Evolutionary conservation across 495 filamentous ascomycete genomes (phyloP), one percentile per base, ranked within the genome.

Genomic region (Thozetella sp.): DNA sequence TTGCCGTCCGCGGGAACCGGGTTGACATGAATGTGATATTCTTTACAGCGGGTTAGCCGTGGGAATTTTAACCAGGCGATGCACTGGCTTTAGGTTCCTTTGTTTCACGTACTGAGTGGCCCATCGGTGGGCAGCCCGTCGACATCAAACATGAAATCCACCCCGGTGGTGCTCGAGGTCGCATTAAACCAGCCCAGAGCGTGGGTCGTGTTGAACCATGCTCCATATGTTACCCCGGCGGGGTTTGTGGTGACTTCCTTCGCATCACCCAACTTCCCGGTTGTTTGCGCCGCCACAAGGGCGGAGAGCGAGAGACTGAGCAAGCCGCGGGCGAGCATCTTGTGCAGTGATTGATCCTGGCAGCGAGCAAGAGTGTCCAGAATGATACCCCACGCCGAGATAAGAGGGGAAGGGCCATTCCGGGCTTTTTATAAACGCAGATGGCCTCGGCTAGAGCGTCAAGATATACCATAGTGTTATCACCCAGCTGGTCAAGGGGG

Each of bases 1-100:
- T 89, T 92, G 55, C 93, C 92, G 64, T 86, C 76, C 30, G 77
- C 72, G 2, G 88, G 86, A 37, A 96, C 87, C 19, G 87, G 86
- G 43, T 77, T 68, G 61, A 85, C 80, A 75, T 96, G 91, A 69
- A 97, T 82, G 62, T 95, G 92, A 76, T 93, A 97, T 24, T 80
- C 90, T 93, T 25, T 11, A 48, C 11, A 59, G 20, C 25, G 20
- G 27, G 19, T 6, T 43, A 53, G 69, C 37, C 65, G 71, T 46
- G 24, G 48, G 27, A 23, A 40, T 13, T 12, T 40, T 51, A 20
- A n/a, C 22, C 11, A 62, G 26, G 17, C 22, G 3, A 34, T n/a
- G n/a, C n/a, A n/a, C n/a, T n/a, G n/a, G n/a, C n/a, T n/a, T n/a
- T n/a, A n/a, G n/a, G n/a, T n/a, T n/a, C n/a, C n/a, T n/a, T n/a